Conservation (phyloP, 139 green algal genomes). For the Eudorina sp. region DNA sequence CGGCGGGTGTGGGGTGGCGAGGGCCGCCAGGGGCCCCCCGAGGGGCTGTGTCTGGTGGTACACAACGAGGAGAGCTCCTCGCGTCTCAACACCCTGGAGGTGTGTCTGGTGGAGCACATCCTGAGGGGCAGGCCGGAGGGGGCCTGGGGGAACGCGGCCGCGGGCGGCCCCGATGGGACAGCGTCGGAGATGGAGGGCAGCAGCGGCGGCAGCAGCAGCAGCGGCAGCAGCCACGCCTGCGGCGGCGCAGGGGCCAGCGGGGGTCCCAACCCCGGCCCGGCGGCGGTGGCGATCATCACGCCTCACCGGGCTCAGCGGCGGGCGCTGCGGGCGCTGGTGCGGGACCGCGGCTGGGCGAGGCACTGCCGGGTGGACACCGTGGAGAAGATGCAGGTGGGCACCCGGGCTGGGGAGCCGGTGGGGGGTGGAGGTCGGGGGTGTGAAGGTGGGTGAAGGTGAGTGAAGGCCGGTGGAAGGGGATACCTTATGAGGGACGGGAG, state of each 20-base stretch:
- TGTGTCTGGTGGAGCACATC: background rate
- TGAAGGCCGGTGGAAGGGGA: too few relatives aligned
- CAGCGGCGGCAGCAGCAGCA: background rate
- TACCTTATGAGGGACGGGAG: too few relatives aligned
- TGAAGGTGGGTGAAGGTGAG: too few relatives aligned
- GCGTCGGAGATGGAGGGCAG: background rate
- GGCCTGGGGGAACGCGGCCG: background rate
- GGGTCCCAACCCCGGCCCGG: background rate
- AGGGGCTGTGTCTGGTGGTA: constrained; percentile 34
- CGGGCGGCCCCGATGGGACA: background rate
- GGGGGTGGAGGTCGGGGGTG: too few relatives aligned
- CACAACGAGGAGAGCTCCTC: constrained; percentile 34
- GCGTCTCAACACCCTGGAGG: background rate
- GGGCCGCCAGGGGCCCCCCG: background rate
- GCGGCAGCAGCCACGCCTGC: background rate
- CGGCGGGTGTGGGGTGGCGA: background rate
- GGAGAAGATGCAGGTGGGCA: constrained; percentile 42
- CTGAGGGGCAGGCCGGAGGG: background rate
- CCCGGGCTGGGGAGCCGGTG: too few relatives aligned
- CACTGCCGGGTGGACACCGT: constrained; percentile 27
- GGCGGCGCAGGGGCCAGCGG: background rate
- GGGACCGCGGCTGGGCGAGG: background rate
- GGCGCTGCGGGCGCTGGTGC: background rate
- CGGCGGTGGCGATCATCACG: constrained; percentile 28
- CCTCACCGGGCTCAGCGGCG: constrained; percentile 36